Percentiles rank a stretch among this genome's conserved stretches.
These are phyloP conservation scores for Immersiporthe knoxdaviesiana DNA, from an alignment of 2,329 filamentous ascomycete genomes.

Conservation along the genomic window DNA sequence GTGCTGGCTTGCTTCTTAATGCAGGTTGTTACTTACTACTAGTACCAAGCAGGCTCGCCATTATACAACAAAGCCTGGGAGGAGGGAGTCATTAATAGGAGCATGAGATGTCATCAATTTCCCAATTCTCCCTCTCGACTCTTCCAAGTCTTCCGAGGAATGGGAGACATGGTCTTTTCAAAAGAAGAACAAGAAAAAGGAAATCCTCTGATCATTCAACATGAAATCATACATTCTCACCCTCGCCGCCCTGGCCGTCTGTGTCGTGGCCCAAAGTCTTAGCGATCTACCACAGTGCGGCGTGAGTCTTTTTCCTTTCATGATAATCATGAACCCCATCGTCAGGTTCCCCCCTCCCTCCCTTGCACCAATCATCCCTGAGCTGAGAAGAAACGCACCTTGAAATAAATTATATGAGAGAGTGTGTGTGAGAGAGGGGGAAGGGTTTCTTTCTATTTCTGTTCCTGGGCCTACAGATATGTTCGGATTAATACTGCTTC, in stretches of 20 bases:
- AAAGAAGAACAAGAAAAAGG: neutral
- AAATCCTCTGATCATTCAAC: neutral
- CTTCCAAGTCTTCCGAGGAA: neutral
- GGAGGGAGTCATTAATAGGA: no score
- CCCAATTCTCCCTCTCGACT: neutral
- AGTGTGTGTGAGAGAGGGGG: no score
- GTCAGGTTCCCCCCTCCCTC: neutral
- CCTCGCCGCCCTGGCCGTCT: neutral
- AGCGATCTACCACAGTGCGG: constrained; percentile 7
- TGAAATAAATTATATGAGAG: neutral
- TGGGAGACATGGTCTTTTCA: neutral
- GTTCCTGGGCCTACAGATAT: neutral
- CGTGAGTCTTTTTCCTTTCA: neutral
- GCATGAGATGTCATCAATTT: neutral
- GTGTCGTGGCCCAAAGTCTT: constrained; percentile 1
- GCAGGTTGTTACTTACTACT: no score
- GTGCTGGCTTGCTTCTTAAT: no score
- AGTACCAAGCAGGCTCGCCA: no score
- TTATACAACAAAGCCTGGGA: no score
- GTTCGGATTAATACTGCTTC: neutral
- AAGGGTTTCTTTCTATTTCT: neutral
- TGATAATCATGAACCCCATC: neutral
- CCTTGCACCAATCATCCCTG: neutral
- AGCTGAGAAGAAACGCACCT: neutral
- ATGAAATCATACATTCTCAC: neutral